A percentile compares a stretch with the other conserved stretches of the same genome.
Conservation (phyloP, 208 protist species). For the Acanthamoeba royreba region DNA sequence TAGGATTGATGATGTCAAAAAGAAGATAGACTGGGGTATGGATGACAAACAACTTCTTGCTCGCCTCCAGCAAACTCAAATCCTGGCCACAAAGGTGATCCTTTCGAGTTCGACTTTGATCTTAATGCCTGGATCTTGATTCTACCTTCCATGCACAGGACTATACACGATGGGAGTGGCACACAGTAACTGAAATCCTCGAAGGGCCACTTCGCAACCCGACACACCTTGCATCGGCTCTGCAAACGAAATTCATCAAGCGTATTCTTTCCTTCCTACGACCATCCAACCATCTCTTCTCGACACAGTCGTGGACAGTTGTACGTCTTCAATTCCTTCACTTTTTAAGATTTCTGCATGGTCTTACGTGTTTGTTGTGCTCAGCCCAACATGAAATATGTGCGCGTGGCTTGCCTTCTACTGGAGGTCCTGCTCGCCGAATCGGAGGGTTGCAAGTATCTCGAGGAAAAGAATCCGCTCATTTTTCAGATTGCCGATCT, state of each 20-base stretch:
- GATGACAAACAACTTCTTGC: conserved; percentile 26
- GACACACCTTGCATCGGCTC: not conserved
- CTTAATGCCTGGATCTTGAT: not conserved
- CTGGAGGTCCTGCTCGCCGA: conserved; percentile 52
- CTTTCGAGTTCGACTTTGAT: not conserved
- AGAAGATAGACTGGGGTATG: conserved; percentile 48
- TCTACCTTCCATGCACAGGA: not conserved
- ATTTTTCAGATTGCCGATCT: conserved; percentile 63
- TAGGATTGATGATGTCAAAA: conserved; percentile 38
- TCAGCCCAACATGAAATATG: conserved; percentile 65
- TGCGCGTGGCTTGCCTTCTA: conserved; percentile 45
- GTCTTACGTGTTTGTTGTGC: conserved; percentile 43
- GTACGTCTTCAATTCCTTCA: not conserved
- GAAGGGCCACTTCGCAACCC: conserved; percentile 42
- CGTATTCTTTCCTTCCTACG: conserved; percentile 44
- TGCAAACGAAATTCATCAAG: conserved; percentile 48
- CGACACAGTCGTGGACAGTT: not conserved
- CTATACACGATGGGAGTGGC: conserved; percentile 27
- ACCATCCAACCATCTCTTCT: conserved; percentile 1
- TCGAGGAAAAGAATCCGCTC: conserved; percentile 60
- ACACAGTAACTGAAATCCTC: not conserved
- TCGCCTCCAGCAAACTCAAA: conserved; percentile 6
- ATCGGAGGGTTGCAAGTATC: conserved; percentile 50
- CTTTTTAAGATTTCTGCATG: not conserved
- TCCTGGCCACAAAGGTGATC: not conserved